Conservation (phyloP, 2,329 filamentous ascomycete genomes). For the Monilinia aucupariae region DNA sequence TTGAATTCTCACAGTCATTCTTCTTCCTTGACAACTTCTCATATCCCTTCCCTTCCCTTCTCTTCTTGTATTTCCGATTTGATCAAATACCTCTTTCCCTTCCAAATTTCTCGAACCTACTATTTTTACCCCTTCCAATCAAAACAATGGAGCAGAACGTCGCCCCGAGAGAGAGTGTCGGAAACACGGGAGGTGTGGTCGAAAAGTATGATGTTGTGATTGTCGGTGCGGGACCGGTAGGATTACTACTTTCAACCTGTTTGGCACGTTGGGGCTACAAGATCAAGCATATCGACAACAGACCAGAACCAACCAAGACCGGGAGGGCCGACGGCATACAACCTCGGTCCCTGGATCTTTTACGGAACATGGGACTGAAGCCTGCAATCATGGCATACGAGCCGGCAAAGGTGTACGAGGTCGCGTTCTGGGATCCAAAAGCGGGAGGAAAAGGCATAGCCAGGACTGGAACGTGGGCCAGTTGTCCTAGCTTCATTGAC, state of each 20-base stretch:
- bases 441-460: constrained; percentile 52
- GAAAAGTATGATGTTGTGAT: constrained; percentile 64
- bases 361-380: constrained; percentile 87
- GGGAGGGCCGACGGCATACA: constrained; percentile 90
- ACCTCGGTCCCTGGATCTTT: constrained; percentile 77
- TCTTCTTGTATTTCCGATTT: background rate
- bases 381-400: constrained; percentile 80
- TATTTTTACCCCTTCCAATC: background rate
- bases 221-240: constrained; percentile 82
- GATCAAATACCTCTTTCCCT: background rate
- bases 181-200: constrained; percentile 11
- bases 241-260: constrained; percentile 80
- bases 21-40: background rate
- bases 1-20: too few relatives aligned
- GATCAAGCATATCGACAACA: constrained; percentile 92
- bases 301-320: constrained; percentile 75
- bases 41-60: background rate
- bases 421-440: constrained; percentile 66
- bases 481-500: constrained; percentile 78
- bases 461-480: constrained; percentile 72
- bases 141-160: constrained; percentile 27
- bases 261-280: constrained; percentile 90
- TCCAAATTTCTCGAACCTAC: background rate
- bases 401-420: constrained; percentile 78
- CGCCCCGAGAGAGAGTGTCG: constrained; percentile 21